These are phyloP conservation scores for Solanum habrochaites DNA, from an alignment of 257 asterid species.

Conservation along the genomic window DNA sequence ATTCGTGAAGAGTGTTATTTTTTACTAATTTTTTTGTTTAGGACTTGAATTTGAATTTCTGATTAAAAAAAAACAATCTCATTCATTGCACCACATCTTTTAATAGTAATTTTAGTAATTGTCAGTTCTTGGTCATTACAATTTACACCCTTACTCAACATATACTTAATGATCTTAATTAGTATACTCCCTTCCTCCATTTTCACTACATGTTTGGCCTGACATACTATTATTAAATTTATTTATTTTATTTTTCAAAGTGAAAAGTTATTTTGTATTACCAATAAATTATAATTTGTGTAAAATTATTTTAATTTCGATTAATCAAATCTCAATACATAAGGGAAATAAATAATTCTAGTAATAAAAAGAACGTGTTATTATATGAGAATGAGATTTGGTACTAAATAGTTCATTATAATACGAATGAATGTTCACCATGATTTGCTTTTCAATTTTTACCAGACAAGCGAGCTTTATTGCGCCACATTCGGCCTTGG, in stretches of 20 bases:
- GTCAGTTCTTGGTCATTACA: background rate
- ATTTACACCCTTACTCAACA: background rate
- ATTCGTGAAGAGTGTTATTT: background rate
- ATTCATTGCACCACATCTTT: background rate
- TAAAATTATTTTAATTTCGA: background rate
- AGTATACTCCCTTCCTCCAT: background rate
- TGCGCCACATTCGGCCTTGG: background rate
- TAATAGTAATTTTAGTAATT: background rate
- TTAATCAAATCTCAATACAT: background rate
- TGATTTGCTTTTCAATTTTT: background rate
- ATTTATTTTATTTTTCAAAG: background rate
- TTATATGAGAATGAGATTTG: background rate
- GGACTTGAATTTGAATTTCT: background rate
- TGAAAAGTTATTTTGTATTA: background rate
- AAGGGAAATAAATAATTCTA: background rate
- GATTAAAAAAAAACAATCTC: too few species aligned
- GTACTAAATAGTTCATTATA: background rate
- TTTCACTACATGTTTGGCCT: background rate
- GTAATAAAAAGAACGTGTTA: background rate
- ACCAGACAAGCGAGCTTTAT: background rate
- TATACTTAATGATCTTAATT: background rate
- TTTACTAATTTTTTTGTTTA: too few species aligned
- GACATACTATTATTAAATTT: background rate
- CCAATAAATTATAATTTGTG: background rate
- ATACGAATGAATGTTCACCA: background rate